Percentiles rank a stretch among this genome's conserved stretches.
These are phyloP conservation scores for Coniochaeta ligniaria DNA, from an alignment of 2,329 filamentous ascomycete genomes.

Conservation along the genomic window DNA sequence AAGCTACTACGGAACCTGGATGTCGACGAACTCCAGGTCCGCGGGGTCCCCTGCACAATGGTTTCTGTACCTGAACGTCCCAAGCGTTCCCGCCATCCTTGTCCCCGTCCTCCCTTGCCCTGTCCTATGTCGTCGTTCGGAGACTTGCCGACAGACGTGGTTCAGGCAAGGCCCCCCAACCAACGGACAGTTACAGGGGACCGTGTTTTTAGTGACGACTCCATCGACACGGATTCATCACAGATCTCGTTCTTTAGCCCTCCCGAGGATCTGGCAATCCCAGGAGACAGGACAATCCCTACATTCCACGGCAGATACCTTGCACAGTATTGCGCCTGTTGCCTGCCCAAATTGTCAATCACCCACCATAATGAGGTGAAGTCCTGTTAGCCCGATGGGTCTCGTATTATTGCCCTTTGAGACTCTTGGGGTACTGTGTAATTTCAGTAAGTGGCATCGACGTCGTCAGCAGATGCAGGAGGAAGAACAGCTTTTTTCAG, in stretches of 20 bases:
- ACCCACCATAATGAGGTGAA: not conserved
- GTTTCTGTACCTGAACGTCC: not conserved
- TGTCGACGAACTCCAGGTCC: not conserved
- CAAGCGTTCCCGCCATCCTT: conserved; percentile 2
- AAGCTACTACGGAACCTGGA: no score
- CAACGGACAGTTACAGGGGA: not conserved
- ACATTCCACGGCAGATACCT: not conserved
- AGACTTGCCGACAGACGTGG: not conserved
- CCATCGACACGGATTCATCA: not conserved
- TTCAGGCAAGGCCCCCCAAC: not conserved
- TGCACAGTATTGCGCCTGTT: not conserved
- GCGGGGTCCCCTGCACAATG: not conserved
- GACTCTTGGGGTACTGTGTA: not conserved
- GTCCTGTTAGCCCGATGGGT: not conserved
- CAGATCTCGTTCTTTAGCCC: conserved; percentile 1
- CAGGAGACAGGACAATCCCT: conserved; percentile 1
- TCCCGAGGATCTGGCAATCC: not conserved
- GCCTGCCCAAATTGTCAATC: not conserved
- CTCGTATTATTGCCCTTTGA: not conserved
- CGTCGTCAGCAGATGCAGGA: not conserved
- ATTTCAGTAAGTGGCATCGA: not conserved
- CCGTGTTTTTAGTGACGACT: not conserved
- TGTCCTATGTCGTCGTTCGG: not conserved
- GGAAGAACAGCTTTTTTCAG: not conserved
- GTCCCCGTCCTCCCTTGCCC: not conserved